Evolutionary conservation across 192 early-diverging fungal species (phyloP), one percentile per base, ranked within the genome.

Genomic region (Irineochytrium annulatum): DNA sequence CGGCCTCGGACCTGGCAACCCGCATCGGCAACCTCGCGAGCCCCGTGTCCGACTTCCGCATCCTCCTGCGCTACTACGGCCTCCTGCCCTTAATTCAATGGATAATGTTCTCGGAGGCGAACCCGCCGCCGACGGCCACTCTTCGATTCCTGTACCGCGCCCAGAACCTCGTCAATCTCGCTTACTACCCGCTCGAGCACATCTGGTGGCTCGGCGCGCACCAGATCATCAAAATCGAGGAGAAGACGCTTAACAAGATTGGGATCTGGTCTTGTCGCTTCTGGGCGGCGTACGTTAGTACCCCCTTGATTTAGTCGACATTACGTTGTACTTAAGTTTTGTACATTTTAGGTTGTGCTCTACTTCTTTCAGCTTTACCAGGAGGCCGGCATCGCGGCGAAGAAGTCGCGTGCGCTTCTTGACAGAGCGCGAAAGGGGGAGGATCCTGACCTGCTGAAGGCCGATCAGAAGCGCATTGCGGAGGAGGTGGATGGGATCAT

Each of bases 121-220:
- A 84, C 70, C 86, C 88, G 37, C 75, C 90, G 8, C 70, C 85
- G 34, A 83, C 87, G 1, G 72, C 75, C 13, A 55, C 78, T 2
- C 71, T 89, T 30, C 76, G 87, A 20, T 63, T 81, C 53, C 71
- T 96, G 2, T 86, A 86, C 67, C 87, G 95, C 22, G 62, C 89
- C n/a, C 91, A 94, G 73, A 98, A 98, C 61, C 69, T 91, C 48
- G 73, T 76, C 55, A 90, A 91, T 46, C 62, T 94, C 33, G 70
- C 80, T 67, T 98, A 98, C 78, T 98, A 98, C 61, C 95, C 95
- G 26, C 80, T 98, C 29, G 95, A 98, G 68, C 95, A 98, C 69
- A 77, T 84, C 33, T 98, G 93, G 81, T 98, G 92, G 91, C 78
- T 98, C 49, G 91, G 83, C 4, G 79, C 85, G 24, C 91, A 98